Percentiles rank a stretch among this genome's conserved stretches.
These are phyloP conservation scores for Fusarium protoensiforme DNA, from an alignment of 2,329 filamentous ascomycete genomes.

Conservation along the genomic window DNA sequence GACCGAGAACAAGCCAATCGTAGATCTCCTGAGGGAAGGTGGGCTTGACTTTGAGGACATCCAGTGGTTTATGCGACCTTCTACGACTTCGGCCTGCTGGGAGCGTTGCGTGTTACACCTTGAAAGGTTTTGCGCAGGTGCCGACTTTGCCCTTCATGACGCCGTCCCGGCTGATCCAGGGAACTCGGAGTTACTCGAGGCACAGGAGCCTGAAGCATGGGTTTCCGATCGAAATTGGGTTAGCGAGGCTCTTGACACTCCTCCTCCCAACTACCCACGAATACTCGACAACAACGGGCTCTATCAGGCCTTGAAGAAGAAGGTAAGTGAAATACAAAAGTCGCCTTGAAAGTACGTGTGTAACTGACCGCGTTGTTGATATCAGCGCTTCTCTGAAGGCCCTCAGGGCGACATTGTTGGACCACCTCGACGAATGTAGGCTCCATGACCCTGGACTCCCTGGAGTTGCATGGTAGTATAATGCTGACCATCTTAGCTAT, in stretches of 20 bases:
- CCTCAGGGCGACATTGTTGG: neutral
- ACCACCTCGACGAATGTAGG: constrained; percentile 7
- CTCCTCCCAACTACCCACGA: neutral
- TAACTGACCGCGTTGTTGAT: neutral
- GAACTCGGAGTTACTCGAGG: neutral
- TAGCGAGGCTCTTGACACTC: neutral
- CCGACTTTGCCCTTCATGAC: neutral
- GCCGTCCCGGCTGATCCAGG: neutral
- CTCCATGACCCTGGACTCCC: neutral
- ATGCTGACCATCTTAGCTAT: constrained; percentile 10
- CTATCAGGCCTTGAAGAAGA: neutral
- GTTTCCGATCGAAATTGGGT: constrained; percentile 11
- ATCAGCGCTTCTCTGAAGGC: neutral
- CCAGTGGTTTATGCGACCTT: neutral
- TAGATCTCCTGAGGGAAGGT: no score
- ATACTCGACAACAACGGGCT: neutral
- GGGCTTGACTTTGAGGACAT: neutral
- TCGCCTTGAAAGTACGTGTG: neutral
- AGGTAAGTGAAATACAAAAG: neutral
- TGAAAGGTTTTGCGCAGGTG: neutral
- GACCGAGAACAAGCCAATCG: neutral
- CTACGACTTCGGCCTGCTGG: neutral
- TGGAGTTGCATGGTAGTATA: neutral
- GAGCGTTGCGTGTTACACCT: neutral
- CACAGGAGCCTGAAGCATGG: neutral